A percentile compares a stretch with the other conserved stretches of the same genome.
Conservation (phyloP, 441 rosid genomes). For the Erodium chrysanthum region DNA sequence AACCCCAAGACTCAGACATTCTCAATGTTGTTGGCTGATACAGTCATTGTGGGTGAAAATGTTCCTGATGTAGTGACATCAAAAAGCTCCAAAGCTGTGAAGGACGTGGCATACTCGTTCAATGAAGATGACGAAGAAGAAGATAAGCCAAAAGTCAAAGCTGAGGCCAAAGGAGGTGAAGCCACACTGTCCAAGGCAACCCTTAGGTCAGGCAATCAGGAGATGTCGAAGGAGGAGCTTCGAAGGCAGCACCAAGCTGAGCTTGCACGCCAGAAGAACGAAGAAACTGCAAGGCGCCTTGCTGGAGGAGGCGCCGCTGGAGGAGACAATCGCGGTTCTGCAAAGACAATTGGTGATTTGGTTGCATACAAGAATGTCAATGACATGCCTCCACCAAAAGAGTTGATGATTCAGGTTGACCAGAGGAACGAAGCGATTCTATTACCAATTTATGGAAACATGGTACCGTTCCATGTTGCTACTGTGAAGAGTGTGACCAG, state of each 20-base stretch:
- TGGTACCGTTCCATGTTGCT: conserved; percentile 63
- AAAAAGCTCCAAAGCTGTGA: conserved; percentile 59
- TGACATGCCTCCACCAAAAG: conserved; percentile 58
- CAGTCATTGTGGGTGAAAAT: conserved; percentile 55
- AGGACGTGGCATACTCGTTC: conserved; percentile 78
- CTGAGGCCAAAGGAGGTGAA: conserved; percentile 35
- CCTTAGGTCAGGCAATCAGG: conserved; percentile 73
- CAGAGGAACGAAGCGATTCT: conserved; percentile 60
- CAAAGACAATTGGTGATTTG: conserved; percentile 52
- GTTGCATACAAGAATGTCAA: conserved; percentile 71
- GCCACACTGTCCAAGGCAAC: conserved; percentile 51
- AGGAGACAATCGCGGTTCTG: conserved; percentile 47
- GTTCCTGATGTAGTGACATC: conserved; percentile 45
- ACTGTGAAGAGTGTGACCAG: conserved; percentile 59
- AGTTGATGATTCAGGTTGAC: conserved; percentile 64
- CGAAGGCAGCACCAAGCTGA: conserved; percentile 92
- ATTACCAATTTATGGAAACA: conserved; percentile 42
- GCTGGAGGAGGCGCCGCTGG: conserved; percentile 52
- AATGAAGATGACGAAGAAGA: conserved; percentile 69
- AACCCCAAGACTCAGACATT: conserved; percentile 48
- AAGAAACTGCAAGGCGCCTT: conserved; percentile 82
- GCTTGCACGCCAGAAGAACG: conserved; percentile 81
- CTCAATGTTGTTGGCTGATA: conserved; percentile 69
- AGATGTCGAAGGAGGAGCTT: conserved; percentile 70
- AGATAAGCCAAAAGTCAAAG: conserved; percentile 29